phyloP scores from a whole-genome alignment of 2,329 filamentous ascomycete species.

The Arthrobotrys pseudoclavata region DNA sequence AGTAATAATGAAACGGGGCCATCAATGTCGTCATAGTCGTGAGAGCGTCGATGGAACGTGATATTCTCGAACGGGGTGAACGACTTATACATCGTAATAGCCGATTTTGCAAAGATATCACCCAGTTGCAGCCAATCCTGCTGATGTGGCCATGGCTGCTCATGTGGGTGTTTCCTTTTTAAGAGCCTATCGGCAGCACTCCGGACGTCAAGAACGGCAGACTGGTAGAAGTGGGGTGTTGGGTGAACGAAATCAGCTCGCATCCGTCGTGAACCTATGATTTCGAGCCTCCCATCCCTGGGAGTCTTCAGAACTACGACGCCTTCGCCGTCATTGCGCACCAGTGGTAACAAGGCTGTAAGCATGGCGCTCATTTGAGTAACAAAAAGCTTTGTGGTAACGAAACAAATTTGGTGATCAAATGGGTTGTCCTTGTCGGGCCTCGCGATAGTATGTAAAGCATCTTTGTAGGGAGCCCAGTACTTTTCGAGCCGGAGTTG shows the following conservation, averaged over 20 bases:
- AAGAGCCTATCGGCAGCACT: neutral
- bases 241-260: constrained; percentile 26
- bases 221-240: constrained; percentile 18
- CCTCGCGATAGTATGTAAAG: constrained; percentile 5
- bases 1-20: constrained; percentile 21
- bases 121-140: neutral
- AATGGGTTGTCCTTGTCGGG: constrained; percentile 6
- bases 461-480: constrained; percentile 42
- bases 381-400: constrained; percentile 7
- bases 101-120: constrained; percentile 39
- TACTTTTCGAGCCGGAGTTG: constrained; percentile 20
- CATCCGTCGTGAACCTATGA: constrained; percentile 18
- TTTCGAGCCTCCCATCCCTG: neutral
- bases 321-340: constrained; percentile 50
- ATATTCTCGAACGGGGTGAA: constrained; percentile 34
- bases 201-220: neutral
- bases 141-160: constrained; percentile 29
- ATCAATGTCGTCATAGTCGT: constrained; percentile 19
- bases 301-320: constrained; percentile 43
- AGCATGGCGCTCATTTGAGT: constrained; percentile 18
- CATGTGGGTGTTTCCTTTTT: neutral
- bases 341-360: constrained; percentile 2
- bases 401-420: constrained; percentile 10
- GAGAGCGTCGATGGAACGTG: constrained; percentile 26
- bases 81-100: constrained; percentile 33